Conservation (phyloP, 164 flowering plant genomes). For the Aristolochia californica region DNA sequence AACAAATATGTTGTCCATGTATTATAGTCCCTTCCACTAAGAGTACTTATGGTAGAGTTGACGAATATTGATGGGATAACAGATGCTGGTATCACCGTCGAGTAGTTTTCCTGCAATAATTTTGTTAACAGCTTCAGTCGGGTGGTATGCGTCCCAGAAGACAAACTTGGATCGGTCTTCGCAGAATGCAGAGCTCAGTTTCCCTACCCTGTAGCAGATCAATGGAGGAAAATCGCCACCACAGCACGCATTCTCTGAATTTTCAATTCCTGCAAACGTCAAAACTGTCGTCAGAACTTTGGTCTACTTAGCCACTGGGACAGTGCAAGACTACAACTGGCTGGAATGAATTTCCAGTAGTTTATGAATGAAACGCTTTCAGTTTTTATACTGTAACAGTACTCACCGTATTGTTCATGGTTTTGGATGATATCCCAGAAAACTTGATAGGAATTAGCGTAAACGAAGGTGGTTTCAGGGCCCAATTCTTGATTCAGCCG, state of each 20-base stretch:
- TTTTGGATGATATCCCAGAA: slow-evolving; percentile 26
- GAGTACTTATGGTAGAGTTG: slow-evolving; percentile 24
- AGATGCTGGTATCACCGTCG: slow-evolving; percentile 26
- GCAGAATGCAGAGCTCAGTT: slow-evolving; percentile 27
- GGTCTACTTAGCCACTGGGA: not conserved
- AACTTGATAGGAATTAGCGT: slow-evolving; percentile 43
- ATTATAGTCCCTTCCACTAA: not conserved
- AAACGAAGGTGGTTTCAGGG: slow-evolving; percentile 33
- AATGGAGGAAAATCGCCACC: slow-evolving; percentile 53
- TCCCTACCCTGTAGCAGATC: slow-evolving; percentile 26
- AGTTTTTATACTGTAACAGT: too few species aligned
- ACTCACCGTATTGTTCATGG: slow-evolving; percentile 36
- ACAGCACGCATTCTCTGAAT: slow-evolving; percentile 44
- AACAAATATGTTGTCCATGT: too few species aligned
- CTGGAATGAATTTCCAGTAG: too few species aligned
- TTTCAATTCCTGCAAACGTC: slow-evolving; percentile 33
- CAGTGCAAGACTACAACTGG: too few species aligned
- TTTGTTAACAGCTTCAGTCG: slow-evolving; percentile 48
- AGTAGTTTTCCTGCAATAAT: slow-evolving; percentile 31
- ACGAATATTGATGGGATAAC: slow-evolving; percentile 35
- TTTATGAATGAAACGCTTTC: too few species aligned
- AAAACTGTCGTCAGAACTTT: not conserved
- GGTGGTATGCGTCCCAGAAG: slow-evolving; percentile 69
- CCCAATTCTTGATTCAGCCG: slow-evolving; percentile 32
- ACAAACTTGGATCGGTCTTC: slow-evolving; percentile 48